Base-by-base conservation (phyloP, 768 basidiomycete genomes). In the Auricularia sp. region DNA sequence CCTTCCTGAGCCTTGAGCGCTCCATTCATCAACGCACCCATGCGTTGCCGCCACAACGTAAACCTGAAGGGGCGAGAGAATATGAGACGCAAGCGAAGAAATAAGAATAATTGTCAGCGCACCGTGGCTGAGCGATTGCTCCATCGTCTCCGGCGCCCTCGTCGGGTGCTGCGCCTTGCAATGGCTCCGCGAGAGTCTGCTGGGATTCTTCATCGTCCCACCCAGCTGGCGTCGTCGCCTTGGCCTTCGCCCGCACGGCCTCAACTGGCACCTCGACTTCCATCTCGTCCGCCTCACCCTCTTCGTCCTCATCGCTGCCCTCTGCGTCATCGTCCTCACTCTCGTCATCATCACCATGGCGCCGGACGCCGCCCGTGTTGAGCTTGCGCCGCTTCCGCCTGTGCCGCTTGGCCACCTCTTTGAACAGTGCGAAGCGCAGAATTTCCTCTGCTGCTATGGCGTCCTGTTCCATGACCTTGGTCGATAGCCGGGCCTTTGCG, bases 341-440 rank as follows among this genome's bases (percentile, higher is more conserved):
- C 78, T 82, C 73, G 71, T 83, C 73, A 68, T 72, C 77, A 24
- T 72, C 75, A 3, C 67, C 71, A 3, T 69, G 72, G 6, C 68
- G 74, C 1, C 10, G 69, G 14, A 78, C 82, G 64, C 79, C 82
- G 3, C 88, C 89, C 62, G 79, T 84, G 72, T 92, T 90, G 66
- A 93, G 81, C 78, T 90, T 94, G 72, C 91, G 84, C 77, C 92
- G 90, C 82, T 96, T 97, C 67, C 86, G 76, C 68, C 85, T 83
- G 65, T 80, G 77, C 37, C 92, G 85, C 73, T 90, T 92, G 58
- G 92, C 84, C 18, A 99, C 96, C 75, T 99, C 96, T 73, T 95
- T 96, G 84, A 94, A 99, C 39, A 99, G 83, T 4, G 97, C 97
- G 76, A 94, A 99, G 24, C 95, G 89, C 75, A 99, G 87, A 73